These are phyloP conservation scores for Dendrobium catenatum DNA, from an alignment of 106 monocot genomes.

Conservation along the genomic window DNA sequence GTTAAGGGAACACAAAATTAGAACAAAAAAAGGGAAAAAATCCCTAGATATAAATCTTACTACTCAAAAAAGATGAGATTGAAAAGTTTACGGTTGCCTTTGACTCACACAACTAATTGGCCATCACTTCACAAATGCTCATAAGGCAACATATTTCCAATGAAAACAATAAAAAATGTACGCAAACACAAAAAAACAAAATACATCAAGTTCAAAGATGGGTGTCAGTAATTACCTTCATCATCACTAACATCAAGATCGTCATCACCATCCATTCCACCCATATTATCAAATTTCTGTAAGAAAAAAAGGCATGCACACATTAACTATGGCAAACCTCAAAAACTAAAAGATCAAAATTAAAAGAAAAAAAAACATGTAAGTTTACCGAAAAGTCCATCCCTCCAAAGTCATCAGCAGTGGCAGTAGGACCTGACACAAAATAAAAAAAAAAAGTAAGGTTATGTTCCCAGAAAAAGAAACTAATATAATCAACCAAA, in stretches of 20 bases:
- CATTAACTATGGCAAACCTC: constrained; percentile 6
- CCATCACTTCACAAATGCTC: not conserved
- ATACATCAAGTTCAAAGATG: not conserved
- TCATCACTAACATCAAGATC: constrained; percentile 63
- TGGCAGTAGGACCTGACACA: constrained; percentile 12
- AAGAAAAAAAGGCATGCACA: not conserved
- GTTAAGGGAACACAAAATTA: too few species aligned
- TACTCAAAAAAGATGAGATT: not conserved
- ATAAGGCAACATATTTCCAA: not conserved
- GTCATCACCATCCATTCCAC: constrained; percentile 35
- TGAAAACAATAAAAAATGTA: not conserved
- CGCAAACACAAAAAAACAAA: not conserved
- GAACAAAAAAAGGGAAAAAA: too few species aligned
- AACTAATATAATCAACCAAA: not conserved
- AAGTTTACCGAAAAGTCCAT: constrained; percentile 66
- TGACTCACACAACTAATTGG: not conserved
- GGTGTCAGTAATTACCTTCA: constrained; percentile 36
- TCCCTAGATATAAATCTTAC: not conserved
- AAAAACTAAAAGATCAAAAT: constrained; percentile 9
- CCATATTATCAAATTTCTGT: constrained; percentile 67
- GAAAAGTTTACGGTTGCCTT: not conserved
- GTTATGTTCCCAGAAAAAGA: not conserved
- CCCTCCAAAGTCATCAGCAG: constrained; percentile 51
- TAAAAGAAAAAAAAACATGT: not conserved
- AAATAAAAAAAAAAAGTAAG: not conserved